Percentiles rank a stretch among this genome's conserved stretches.
Conservation (phyloP, 768 basidiomycete species). For the Mycena haematopus region DNA sequence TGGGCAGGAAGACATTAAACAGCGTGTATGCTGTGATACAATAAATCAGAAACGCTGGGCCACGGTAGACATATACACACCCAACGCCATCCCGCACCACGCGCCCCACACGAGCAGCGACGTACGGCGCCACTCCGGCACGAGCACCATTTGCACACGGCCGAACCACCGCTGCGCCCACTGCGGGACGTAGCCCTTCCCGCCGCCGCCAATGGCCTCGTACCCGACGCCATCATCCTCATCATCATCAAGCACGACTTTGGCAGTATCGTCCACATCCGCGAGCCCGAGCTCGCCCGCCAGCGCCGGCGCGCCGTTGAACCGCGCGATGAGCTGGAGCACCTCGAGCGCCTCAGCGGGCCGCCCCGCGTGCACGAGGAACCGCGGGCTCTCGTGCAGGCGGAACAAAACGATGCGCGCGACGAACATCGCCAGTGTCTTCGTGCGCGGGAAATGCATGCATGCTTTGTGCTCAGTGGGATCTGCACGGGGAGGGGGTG, state of each 20-base stretch:
- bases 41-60: constrained; percentile 10
- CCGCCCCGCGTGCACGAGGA: constrained; percentile 88
- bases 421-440: constrained; percentile 90
- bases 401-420: constrained; percentile 90
- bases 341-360: constrained; percentile 84
- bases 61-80: constrained; percentile 47
- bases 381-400: constrained; percentile 93
- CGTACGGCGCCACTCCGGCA: constrained; percentile 77
- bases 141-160: constrained; percentile 71
- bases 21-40: constrained; percentile 81
- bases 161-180: constrained; percentile 56
- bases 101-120: constrained; percentile 80
- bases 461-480: constrained; percentile 14
- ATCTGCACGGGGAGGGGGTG: constrained; percentile 6
- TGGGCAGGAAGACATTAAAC: constrained; percentile 93
- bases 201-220: constrained; percentile 14
- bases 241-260: neutral
- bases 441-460: constrained; percentile 5
- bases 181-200: constrained; percentile 5
- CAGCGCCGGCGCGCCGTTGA: constrained; percentile 76
- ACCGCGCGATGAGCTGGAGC: constrained; percentile 82
- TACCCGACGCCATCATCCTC: constrained; percentile 4
- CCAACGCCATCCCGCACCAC: constrained; percentile 82
- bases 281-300: constrained; percentile 77
- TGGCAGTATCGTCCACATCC: constrained; percentile 44